These are phyloP conservation scores for Aspergillus sparsus DNA, from an alignment of 495 filamentous ascomycete species.

Conservation along the genomic window DNA sequence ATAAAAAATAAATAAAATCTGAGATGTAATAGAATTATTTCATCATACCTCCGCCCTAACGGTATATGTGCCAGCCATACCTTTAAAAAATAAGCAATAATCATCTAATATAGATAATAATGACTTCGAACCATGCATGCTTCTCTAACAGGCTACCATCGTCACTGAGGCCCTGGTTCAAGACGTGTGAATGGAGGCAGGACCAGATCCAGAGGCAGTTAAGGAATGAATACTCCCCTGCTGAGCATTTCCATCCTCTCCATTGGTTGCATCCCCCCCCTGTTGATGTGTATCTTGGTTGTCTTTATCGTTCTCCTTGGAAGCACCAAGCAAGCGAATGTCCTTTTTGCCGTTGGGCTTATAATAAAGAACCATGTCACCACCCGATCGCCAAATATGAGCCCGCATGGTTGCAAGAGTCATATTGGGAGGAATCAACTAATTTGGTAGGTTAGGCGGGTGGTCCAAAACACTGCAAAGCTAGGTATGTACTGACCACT, in stretches of 20 bases:
- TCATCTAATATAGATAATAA: neutral
- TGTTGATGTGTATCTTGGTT: slow-evolving; percentile 16
- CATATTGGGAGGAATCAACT: slow-evolving; percentile 72
- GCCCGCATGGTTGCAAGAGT: slow-evolving; percentile 87
- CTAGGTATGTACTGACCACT: slow-evolving; percentile 57
- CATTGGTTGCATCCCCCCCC: slow-evolving; percentile 17
- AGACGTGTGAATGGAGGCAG: slow-evolving; percentile 32
- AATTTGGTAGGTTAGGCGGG: slow-evolving; percentile 18
- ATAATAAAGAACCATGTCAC: slow-evolving; percentile 88
- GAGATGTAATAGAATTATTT: neutral
- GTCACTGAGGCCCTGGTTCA: slow-evolving; percentile 1
- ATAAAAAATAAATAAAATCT: neutral
- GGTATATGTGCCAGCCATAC: slow-evolving; percentile 2
- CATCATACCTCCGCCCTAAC: neutral
- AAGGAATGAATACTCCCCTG: slow-evolving; percentile 40
- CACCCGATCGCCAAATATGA: slow-evolving; percentile 88
- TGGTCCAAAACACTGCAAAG: neutral
- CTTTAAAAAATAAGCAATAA: neutral
- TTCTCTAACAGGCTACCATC: neutral
- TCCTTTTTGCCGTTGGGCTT: slow-evolving; percentile 80
- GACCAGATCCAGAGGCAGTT: slow-evolving; percentile 38
- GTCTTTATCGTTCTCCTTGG: slow-evolving; percentile 25
- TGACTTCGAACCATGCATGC: neutral
- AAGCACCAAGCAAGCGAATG: slow-evolving; percentile 32
- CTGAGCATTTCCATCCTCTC: slow-evolving; percentile 29